Evolutionary conservation across 2,329 filamentous ascomycete genomes (phyloP).

Genomic region (Chaetomium sp.): DNA sequence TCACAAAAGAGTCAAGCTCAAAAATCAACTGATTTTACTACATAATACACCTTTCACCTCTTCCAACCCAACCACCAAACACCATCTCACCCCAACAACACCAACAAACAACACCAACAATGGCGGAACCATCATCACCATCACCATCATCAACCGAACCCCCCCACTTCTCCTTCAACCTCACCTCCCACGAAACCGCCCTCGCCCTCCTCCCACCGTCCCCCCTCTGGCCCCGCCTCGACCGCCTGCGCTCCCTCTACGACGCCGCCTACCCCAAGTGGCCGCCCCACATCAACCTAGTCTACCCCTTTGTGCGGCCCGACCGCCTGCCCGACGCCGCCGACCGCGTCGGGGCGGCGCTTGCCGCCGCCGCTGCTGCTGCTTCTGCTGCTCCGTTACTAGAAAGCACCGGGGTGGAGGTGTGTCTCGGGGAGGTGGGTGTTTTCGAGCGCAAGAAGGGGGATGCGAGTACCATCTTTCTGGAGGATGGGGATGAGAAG

Average conservation of each 20-base stretch:
- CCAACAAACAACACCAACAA: neutral
- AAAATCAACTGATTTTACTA: neutral
- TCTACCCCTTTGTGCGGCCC: constrained; percentile 64
- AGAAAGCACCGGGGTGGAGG: neutral
- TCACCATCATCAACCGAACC: neutral
- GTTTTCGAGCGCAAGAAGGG: constrained; percentile 52
- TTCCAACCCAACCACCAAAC: neutral
- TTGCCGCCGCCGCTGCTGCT: neutral
- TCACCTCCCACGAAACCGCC: constrained; percentile 58
- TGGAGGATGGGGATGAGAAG: constrained; percentile 38
- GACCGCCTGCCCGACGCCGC: constrained; percentile 50
- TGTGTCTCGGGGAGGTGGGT: constrained; percentile 47
- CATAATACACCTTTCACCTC: neutral
- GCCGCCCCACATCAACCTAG: constrained; percentile 67
- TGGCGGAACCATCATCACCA: constrained; percentile 3
- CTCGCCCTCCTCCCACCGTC: constrained; percentile 61
- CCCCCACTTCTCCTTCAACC: neutral
- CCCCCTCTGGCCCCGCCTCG: constrained; percentile 50
- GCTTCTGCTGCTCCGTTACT: neutral
- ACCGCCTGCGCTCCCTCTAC: constrained; percentile 61
- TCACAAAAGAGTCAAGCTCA: neutral
- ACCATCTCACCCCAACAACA: neutral
- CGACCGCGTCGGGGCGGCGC: constrained; percentile 40
- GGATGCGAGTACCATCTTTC: constrained; percentile 52
- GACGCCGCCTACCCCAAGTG: constrained; percentile 63